Conservation (phyloP, 805 yeast genomes). For the Wickerhamomyces chambardii region DNA sequence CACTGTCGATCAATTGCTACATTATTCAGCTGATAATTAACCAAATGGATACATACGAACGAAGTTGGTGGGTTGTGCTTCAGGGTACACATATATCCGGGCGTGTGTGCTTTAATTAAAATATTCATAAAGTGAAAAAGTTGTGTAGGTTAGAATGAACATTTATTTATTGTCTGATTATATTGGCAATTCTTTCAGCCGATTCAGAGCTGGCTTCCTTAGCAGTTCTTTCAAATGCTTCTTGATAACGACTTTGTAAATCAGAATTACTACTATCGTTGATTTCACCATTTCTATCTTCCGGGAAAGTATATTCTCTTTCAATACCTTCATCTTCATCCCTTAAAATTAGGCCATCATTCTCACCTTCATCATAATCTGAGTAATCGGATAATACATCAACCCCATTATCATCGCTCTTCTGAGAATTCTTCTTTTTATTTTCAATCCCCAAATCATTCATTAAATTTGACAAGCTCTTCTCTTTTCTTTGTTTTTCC, state of each 20-base stretch:
- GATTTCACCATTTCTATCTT: constrained; percentile 55
- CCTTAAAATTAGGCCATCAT: constrained; percentile 29
- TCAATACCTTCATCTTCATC: constrained; percentile 44
- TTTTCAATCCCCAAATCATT: constrained; percentile 70
- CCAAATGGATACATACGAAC: too few relatives aligned
- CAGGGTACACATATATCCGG: too few relatives aligned
- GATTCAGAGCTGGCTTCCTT: constrained; percentile 56
- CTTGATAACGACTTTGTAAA: constrained; percentile 62
- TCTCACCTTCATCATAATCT: constrained; percentile 32
- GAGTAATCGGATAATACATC: constrained; percentile 48
- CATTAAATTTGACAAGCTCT: constrained; percentile 66
- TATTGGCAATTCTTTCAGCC: constrained; percentile 65
- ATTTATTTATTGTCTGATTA: constrained; percentile 33
- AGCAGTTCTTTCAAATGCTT: constrained; percentile 57
- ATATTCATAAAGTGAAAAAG: too few relatives aligned
- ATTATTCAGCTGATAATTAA: too few relatives aligned
- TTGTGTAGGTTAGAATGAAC: too few relatives aligned
- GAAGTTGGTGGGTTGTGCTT: too few relatives aligned
- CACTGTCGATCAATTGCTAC: background rate
- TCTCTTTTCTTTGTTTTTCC: constrained; percentile 64
- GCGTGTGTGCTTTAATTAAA: too few relatives aligned
- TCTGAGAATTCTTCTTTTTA: constrained; percentile 19
- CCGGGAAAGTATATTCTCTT: constrained; percentile 67
- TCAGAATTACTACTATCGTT: constrained; percentile 31
- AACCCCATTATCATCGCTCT: constrained; percentile 30